phyloP scores from a whole-genome alignment of 23 red algal genomes.

The Agarophyton chilense region DNA sequence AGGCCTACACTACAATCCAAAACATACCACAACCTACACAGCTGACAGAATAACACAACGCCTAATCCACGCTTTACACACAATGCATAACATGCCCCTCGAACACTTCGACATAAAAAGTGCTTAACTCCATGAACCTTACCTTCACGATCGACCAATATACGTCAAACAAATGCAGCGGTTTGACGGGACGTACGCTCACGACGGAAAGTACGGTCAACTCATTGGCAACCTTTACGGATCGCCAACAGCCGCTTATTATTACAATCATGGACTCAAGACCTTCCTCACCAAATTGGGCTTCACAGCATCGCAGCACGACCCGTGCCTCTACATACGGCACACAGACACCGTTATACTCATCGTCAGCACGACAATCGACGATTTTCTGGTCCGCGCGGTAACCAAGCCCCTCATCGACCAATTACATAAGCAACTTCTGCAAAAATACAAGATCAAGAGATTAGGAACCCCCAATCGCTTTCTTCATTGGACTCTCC shows the following conservation, averaged over 20 bases:
- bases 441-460: neutral
- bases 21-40: slow-evolving; percentile 1
- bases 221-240: slow-evolving; percentile 19
- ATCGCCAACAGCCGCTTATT: neutral
- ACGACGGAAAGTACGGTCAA: neutral
- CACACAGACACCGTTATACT: neutral
- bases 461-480: neutral
- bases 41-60: neutral
- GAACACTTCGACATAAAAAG: slow-evolving; percentile 7
- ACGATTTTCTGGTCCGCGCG: neutral
- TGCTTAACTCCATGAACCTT: slow-evolving; percentile 4
- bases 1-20: slow-evolving; percentile 10
- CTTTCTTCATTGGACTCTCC: neutral
- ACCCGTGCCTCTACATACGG: neutral
- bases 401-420: neutral
- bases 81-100: neutral
- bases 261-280: neutral
- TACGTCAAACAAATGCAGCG: neutral
- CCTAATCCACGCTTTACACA: neutral
- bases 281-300: neutral
- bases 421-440: neutral
- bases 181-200: neutral
- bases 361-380: neutral
- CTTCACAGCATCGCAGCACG: neutral
- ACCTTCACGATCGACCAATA: neutral